A percentile compares a stretch with the other conserved stretches of the same genome.
Evolutionary conservation across 1,284 basidiomycete genomes (phyloP).

Genomic region (Tetrapyrgos nigripes): DNA sequence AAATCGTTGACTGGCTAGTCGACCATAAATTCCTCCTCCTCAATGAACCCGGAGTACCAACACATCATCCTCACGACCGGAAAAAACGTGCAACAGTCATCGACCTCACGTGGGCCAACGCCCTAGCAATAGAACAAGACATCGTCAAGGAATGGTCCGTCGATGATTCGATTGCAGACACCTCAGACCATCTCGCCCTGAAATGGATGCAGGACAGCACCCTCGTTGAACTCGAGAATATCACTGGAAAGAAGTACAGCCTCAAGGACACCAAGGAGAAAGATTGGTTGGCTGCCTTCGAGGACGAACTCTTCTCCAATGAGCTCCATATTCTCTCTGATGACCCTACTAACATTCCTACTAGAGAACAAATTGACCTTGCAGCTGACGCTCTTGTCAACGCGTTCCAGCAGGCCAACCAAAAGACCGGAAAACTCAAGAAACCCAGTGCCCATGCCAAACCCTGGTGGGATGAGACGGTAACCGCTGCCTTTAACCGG

Average conservation of each 20-base stretch:
- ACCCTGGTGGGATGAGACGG: conserved; percentile 6
- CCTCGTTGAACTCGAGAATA: neutral
- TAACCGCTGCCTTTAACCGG: neutral
- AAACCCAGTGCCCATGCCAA: neutral
- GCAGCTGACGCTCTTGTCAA: neutral
- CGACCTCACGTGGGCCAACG: conserved; percentile 7
- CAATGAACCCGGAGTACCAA: neutral
- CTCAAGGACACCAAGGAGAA: conserved; percentile 1
- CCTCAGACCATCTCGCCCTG: conserved; percentile 4
- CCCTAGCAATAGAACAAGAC: neutral
- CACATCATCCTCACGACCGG: conserved; percentile 4
- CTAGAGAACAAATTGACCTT: neutral
- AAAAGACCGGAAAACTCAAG: neutral
- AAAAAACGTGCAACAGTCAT: conserved; percentile 3
- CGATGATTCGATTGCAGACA: neutral
- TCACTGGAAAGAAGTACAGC: conserved; percentile 1
- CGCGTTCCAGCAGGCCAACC: neutral
- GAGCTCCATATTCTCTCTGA: neutral
- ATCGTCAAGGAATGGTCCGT: conserved; percentile 3
- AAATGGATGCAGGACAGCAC: neutral
- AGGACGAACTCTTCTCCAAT: neutral
- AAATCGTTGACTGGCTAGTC: conserved; percentile 6
- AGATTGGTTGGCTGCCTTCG: neutral
- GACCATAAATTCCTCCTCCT: neutral
- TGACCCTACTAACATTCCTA: neutral